These are phyloP conservation scores for Debaryomyces sp. DNA, from an alignment of 1,139 yeast genomes.

Conservation along the genomic window DNA sequence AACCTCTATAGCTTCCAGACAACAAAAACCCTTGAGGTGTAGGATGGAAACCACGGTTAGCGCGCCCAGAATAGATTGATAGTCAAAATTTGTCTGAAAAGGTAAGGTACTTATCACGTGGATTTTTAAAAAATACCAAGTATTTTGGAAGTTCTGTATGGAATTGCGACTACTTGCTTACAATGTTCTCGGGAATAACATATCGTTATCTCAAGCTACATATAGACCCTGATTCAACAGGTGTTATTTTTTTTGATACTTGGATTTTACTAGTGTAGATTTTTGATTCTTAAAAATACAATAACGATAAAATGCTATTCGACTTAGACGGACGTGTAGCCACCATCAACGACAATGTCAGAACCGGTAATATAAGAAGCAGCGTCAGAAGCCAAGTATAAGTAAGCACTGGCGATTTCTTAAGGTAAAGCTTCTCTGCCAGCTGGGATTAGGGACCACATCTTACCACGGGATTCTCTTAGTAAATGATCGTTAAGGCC, in stretches of 20 bases:
- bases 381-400: constrained; percentile 44
- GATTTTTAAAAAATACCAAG: background rate
- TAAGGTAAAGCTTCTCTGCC: constrained; percentile 45
- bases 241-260: background rate
- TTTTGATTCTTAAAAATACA: background rate
- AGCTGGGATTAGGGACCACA: constrained; percentile 37
- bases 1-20: too few relatives aligned
- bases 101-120: too few relatives aligned
- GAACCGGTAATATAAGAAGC: constrained; percentile 49
- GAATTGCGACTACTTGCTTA: background rate
- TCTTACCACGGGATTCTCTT: constrained; percentile 21
- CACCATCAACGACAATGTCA: constrained; percentile 51
- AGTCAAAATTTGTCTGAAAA: too few relatives aligned
- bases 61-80: too few relatives aligned
- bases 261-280: too few relatives aligned
- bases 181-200: background rate
- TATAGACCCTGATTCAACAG: background rate
- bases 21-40: too few relatives aligned
- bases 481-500: constrained; percentile 49
- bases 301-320: background rate
- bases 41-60: too few relatives aligned
- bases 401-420: constrained; percentile 45
- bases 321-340: constrained; percentile 24
- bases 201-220: background rate
- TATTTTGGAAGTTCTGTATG: too few relatives aligned